These are phyloP conservation scores for Colletotrichum euphorbiae DNA, from an alignment of 2,329 filamentous ascomycete species.

Conservation along the genomic window DNA sequence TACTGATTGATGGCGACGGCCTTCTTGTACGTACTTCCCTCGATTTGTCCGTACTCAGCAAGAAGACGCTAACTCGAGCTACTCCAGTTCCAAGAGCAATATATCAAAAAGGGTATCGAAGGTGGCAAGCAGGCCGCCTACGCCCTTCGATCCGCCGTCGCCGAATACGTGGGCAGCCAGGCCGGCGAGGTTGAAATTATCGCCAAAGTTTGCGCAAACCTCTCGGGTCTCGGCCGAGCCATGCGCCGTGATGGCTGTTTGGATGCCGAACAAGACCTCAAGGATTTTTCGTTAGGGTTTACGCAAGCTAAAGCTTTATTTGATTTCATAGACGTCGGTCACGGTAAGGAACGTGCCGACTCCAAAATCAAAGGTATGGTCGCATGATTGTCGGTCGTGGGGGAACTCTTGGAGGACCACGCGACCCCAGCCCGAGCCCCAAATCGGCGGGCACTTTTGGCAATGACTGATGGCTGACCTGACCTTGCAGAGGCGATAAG, in stretches of 20 bases:
- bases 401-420: not conserved
- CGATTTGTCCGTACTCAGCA: not conserved
- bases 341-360: constrained; percentile 68
- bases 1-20: constrained; percentile 73
- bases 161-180: constrained; percentile 58
- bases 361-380: constrained; percentile 69
- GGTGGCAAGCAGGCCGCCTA: constrained; percentile 66
- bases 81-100: constrained; percentile 66
- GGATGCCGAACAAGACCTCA: constrained; percentile 58
- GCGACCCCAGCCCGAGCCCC: not conserved
- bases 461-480: constrained; percentile 13
- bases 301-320: constrained; percentile 69
- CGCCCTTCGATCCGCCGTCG: constrained; percentile 60
- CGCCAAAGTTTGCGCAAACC: constrained; percentile 67
- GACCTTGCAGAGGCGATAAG: constrained; percentile 57
- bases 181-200: constrained; percentile 64
- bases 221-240: constrained; percentile 61
- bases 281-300: constrained; percentile 70
- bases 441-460: not conserved
- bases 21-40: constrained; percentile 59
- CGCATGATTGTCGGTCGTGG: not conserved
- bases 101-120: constrained; percentile 65
- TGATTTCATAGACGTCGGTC: constrained; percentile 73
- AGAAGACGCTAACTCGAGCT: constrained; percentile 23
- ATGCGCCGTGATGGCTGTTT: constrained; percentile 62